These are phyloP conservation scores for Yamadazyma atlantica DNA, from an alignment of 1,139 yeast genomes.

Conservation along the genomic window DNA sequence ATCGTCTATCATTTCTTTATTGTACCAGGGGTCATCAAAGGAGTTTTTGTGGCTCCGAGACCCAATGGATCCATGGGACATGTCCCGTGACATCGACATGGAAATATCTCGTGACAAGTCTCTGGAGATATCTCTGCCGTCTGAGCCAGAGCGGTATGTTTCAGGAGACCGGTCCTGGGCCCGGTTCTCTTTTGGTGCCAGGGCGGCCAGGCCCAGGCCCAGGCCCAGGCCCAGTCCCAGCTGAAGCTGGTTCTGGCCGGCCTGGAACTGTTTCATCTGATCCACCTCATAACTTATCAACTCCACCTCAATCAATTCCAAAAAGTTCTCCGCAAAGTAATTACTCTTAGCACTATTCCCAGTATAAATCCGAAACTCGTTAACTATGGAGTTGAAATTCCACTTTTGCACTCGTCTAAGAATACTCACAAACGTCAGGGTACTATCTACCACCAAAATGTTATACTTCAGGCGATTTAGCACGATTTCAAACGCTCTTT, in stretches of 20 bases:
- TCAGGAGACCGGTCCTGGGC: constrained; percentile 19
- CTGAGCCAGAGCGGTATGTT: no score
- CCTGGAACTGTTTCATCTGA: constrained; percentile 24
- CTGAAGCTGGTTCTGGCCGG: constrained; percentile 10
- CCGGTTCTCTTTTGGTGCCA: no score
- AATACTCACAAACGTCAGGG: constrained; percentile 77
- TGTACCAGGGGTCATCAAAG: constrained; percentile 18
- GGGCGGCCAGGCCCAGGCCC: no score
- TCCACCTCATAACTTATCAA: constrained; percentile 45
- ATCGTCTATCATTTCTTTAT: constrained; percentile 32
- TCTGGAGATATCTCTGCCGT: no score
- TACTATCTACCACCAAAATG: constrained; percentile 72
- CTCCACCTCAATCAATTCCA: constrained; percentile 67
- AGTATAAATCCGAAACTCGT: constrained; percentile 78
- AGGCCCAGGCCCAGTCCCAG: constrained; percentile 8
- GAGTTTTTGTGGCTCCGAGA: constrained; percentile 17
- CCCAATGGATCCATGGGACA: no score
- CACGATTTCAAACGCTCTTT: constrained; percentile 57
- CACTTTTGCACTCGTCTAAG: constrained; percentile 82
- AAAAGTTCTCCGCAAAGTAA: constrained; percentile 77
- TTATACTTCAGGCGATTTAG: constrained; percentile 69
- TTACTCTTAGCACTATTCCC: constrained; percentile 59
- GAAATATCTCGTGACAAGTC: no score
- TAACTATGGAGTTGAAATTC: constrained; percentile 80
- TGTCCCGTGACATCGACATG: no score